A percentile compares a stretch with the other conserved stretches of the same genome.
Evolutionary conservation across 768 basidiomycete genomes (phyloP).

Genomic region (Dentipellis fragilis): DNA sequence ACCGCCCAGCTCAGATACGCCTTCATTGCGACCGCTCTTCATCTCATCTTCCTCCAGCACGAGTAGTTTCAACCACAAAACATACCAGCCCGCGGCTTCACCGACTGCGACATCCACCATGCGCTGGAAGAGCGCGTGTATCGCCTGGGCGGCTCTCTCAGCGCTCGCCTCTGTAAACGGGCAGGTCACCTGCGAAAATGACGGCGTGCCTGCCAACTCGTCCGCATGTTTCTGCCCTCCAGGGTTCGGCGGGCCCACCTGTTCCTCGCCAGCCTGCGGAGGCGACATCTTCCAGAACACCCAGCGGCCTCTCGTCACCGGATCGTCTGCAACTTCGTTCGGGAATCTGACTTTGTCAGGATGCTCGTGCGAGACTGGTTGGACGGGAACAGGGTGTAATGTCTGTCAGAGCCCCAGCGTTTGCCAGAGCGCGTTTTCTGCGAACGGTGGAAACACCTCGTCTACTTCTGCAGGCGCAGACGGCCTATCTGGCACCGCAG

Average conservation of each 20-base stretch:
- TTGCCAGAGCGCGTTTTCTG: conserved; percentile 54
- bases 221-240: conserved; percentile 66
- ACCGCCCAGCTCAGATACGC: background rate
- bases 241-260: conserved; percentile 69
- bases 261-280: conserved; percentile 64
- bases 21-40: background rate
- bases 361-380: conserved; percentile 66
- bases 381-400: conserved; percentile 73
- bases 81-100: too few relatives aligned
- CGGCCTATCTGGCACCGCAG: background rate
- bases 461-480: background rate
- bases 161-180: conserved; percentile 1
- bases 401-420: conserved; percentile 62
- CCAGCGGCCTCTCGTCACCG: conserved; percentile 38
- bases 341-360: conserved; percentile 57
- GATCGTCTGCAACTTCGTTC: conserved; percentile 26
- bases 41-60: too few relatives aligned
- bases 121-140: too few relatives aligned
- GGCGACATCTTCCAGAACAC: conserved; percentile 74
- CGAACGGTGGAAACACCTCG: conserved; percentile 25
- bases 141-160: background rate
- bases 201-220: conserved; percentile 41
- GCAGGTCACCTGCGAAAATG: conserved; percentile 51
- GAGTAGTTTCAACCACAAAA: too few relatives aligned
- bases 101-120: too few relatives aligned